Percentiles rank a stretch among this genome's conserved stretches.
These are phyloP conservation scores for Picocystis sp. DNA, from an alignment of 163 green algal genomes.

Conservation along the genomic window DNA sequence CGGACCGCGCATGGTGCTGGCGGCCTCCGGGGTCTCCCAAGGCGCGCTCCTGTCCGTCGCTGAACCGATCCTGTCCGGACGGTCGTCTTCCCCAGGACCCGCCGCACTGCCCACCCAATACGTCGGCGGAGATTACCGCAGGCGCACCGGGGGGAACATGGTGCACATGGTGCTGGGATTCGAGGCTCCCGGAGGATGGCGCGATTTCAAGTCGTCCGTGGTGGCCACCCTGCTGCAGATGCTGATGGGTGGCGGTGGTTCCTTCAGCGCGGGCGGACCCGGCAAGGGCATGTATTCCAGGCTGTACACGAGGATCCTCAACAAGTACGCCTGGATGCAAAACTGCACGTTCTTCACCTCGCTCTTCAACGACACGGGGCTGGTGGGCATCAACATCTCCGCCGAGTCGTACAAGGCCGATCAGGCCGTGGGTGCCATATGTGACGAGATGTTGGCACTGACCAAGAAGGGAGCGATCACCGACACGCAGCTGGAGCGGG, in stretches of 20 bases:
- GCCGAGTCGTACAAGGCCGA: slow-evolving; percentile 31
- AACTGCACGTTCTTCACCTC: slow-evolving; percentile 76
- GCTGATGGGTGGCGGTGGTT: slow-evolving; percentile 63
- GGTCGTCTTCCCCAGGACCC: slow-evolving; percentile 10
- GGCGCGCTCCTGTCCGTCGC: slow-evolving; percentile 47
- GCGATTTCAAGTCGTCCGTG: slow-evolving; percentile 44
- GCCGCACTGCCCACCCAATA: slow-evolving; percentile 27
- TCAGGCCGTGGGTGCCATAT: slow-evolving; percentile 47
- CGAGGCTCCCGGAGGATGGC: slow-evolving; percentile 48
- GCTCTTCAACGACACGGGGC: slow-evolving; percentile 80
- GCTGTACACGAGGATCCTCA: slow-evolving; percentile 91
- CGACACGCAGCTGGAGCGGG: slow-evolving; percentile 64
- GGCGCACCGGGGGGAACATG: background rate
- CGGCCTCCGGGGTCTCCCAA: slow-evolving; percentile 65
- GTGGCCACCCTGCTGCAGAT: slow-evolving; percentile 81
- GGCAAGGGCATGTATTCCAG: slow-evolving; percentile 98
- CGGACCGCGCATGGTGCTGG: slow-evolving; percentile 64
- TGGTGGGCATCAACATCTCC: slow-evolving; percentile 59
- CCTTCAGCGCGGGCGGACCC: slow-evolving; percentile 56
- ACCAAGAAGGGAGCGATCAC: slow-evolving; percentile 23
- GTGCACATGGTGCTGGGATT: slow-evolving; percentile 47
- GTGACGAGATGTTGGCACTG: slow-evolving; percentile 35
- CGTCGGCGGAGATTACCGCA: slow-evolving; percentile 48
- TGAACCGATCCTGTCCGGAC: slow-evolving; percentile 48
- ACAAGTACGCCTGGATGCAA: slow-evolving; percentile 67